Evolutionary conservation across 1,139 yeast genomes (phyloP).

Genomic region (Nakaseomyces uthaithaninus): DNA sequence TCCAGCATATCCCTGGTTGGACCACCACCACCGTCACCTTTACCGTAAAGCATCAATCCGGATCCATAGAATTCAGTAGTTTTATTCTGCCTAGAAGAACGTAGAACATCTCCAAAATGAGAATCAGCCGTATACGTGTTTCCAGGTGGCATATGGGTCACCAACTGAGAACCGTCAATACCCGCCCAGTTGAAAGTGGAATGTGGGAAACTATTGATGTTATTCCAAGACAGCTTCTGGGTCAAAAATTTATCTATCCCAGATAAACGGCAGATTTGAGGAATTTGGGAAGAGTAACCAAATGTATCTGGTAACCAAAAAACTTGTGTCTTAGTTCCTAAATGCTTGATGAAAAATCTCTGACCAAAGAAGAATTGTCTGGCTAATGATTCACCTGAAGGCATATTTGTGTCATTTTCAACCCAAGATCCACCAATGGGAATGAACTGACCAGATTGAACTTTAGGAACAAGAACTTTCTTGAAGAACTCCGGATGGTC

Average conservation of each 20-base stretch:
- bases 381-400: slow-evolving; percentile 80
- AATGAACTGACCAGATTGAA: slow-evolving; percentile 64
- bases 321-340: slow-evolving; percentile 64
- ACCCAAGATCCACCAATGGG: slow-evolving; percentile 98
- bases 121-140: slow-evolving; percentile 93
- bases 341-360: slow-evolving; percentile 67
- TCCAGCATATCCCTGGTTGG: slow-evolving; percentile 92
- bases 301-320: slow-evolving; percentile 97
- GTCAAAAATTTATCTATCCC: slow-evolving; percentile 82
- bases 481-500: slow-evolving; percentile 77
- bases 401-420: slow-evolving; percentile 92
- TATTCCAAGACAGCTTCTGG: slow-evolving; percentile 93
- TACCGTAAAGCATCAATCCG: slow-evolving; percentile 76
- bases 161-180: slow-evolving; percentile 82
- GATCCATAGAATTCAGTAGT: slow-evolving; percentile 72
- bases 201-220: slow-evolving; percentile 81
- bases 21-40: slow-evolving; percentile 99
- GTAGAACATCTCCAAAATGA: slow-evolving; percentile 80
- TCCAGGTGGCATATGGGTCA: slow-evolving; percentile 97
- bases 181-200: slow-evolving; percentile 94
- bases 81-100: slow-evolving; percentile 75
- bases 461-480: slow-evolving; percentile 52
- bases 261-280: slow-evolving; percentile 80
- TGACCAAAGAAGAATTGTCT: slow-evolving; percentile 90
- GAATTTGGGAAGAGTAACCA: slow-evolving; percentile 92